Evolutionary conservation across 2,329 filamentous ascomycete genomes (phyloP).

Genomic region (Diaporthe citrichinensis): DNA sequence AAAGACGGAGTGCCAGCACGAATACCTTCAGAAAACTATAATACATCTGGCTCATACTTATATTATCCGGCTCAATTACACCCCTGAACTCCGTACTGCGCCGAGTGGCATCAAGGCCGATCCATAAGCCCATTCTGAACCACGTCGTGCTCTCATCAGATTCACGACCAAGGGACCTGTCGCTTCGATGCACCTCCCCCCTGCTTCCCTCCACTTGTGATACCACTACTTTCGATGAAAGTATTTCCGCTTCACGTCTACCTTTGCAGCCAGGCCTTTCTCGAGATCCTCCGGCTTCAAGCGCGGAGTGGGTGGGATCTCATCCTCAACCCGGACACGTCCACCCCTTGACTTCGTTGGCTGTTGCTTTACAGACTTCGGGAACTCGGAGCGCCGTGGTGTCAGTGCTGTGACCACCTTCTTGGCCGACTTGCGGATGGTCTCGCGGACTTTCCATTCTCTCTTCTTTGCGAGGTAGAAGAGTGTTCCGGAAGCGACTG

Average conservation of each 20-base stretch:
- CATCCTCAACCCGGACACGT: slow-evolving; percentile 65
- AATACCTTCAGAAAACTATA: slow-evolving; percentile 81
- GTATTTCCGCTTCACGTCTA: slow-evolving; percentile 54
- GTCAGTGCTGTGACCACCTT: slow-evolving; percentile 74
- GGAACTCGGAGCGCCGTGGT: slow-evolving; percentile 73
- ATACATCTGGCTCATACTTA: slow-evolving; percentile 42
- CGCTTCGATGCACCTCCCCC: not conserved
- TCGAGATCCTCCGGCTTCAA: slow-evolving; percentile 70
- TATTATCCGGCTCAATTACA: slow-evolving; percentile 24
- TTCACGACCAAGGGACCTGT: not conserved
- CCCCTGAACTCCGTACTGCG: not conserved
- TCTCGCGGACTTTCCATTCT: slow-evolving; percentile 84
- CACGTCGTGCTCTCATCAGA: not conserved
- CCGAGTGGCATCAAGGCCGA: slow-evolving; percentile 1
- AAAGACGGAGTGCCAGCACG: slow-evolving; percentile 79
- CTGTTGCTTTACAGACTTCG: slow-evolving; percentile 67
- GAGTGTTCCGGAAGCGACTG: slow-evolving; percentile 75
- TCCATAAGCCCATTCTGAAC: not conserved
- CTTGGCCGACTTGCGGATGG: slow-evolving; percentile 76
- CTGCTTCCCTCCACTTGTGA: not conserved
- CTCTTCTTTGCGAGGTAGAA: slow-evolving; percentile 88
- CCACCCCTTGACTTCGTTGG: slow-evolving; percentile 51
- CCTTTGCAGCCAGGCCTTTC: slow-evolving; percentile 62
- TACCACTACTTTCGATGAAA: slow-evolving; percentile 51
- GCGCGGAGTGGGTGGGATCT: slow-evolving; percentile 70